phyloP scores from a whole-genome alignment of 805 yeast species.

The Schwanniomyces sp. region DNA sequence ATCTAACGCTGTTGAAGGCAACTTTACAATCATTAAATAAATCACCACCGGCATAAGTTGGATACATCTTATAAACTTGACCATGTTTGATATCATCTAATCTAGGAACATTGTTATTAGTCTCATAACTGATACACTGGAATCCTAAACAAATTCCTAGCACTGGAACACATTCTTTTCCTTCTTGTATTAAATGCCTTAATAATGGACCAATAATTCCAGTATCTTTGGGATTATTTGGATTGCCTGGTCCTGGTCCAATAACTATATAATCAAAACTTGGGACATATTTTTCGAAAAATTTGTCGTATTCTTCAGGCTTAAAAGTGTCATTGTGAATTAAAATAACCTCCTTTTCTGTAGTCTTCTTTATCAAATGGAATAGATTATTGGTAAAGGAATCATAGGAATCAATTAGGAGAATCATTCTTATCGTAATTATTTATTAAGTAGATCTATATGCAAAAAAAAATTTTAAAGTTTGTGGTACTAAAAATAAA shows the following conservation, averaged over 20 bases:
- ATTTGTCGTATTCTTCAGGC: slow-evolving; percentile 25
- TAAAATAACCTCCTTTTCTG: slow-evolving; percentile 50
- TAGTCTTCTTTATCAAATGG: slow-evolving; percentile 55
- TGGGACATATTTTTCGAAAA: slow-evolving; percentile 44
- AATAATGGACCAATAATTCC: slow-evolving; percentile 71
- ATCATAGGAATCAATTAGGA: slow-evolving; percentile 90
- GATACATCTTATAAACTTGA: slow-evolving; percentile 60
- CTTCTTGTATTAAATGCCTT: slow-evolving; percentile 16
- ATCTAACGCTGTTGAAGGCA: slow-evolving; percentile 70
- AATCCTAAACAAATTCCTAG: slow-evolving; percentile 94
- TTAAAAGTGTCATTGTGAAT: slow-evolving; percentile 62
- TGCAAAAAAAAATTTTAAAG: not conserved
- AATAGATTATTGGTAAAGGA: slow-evolving; percentile 87
- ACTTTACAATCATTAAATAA: slow-evolving; percentile 23
- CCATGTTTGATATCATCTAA: slow-evolving; percentile 77
- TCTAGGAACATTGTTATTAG: slow-evolving; percentile 56
- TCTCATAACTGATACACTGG: slow-evolving; percentile 70
- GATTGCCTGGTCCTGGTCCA: slow-evolving; percentile 99
- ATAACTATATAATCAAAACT: slow-evolving; percentile 73
- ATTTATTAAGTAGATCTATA: not conserved
- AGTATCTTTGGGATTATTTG: slow-evolving; percentile 57
- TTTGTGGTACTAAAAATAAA: not conserved
- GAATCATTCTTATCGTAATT: slow-evolving; percentile 41
- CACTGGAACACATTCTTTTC: slow-evolving; percentile 50
- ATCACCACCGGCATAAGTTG: slow-evolving; percentile 4